Conservation (phyloP, 2,329 filamentous ascomycete genomes). For the Alternaria triticimaculans region DNA sequence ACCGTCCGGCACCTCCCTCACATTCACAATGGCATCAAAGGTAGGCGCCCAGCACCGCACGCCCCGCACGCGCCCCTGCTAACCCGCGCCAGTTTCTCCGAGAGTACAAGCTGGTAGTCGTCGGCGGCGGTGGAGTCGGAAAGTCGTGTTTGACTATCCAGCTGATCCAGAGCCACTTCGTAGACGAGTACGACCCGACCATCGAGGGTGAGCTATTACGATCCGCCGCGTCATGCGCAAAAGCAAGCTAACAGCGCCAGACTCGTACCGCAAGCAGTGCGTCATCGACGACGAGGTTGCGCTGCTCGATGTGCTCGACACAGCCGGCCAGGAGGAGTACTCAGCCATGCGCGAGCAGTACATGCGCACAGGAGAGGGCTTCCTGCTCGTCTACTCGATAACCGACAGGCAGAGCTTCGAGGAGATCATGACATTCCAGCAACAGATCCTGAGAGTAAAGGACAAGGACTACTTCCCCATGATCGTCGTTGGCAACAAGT, state of each 20-base stretch:
- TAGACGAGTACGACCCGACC: conserved; percentile 98
- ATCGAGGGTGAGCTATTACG: conserved; percentile 80
- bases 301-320: conserved; percentile 96
- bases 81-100: conserved; percentile 55
- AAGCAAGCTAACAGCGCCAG: conserved; percentile 57
- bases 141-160: conserved; percentile 99
- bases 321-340: conserved; percentile 98
- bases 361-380: conserved; percentile 98
- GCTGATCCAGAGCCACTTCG: conserved; percentile 82
- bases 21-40: conserved; percentile 48
- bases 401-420: conserved; percentile 97
- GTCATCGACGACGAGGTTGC: conserved; percentile 98
- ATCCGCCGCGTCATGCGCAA: background rate
- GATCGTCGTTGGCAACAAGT: conserved; percentile 99
- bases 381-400: conserved; percentile 97
- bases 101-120: conserved; percentile 75
- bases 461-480: conserved; percentile 99
- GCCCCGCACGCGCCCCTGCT: conserved; percentile 19
- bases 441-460: conserved; percentile 98
- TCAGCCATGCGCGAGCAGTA: conserved; percentile 99
- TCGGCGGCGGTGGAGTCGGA: conserved; percentile 96
- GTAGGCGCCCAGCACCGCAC: conserved; percentile 26
- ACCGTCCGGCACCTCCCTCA: conserved; percentile 17
- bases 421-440: conserved; percentile 97
- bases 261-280: conserved; percentile 99